Percentiles rank a stretch among this genome's conserved stretches.
Evolutionary conservation across 164 flowering plant species (phyloP).

Genomic region (Amborella trichopoda): DNA sequence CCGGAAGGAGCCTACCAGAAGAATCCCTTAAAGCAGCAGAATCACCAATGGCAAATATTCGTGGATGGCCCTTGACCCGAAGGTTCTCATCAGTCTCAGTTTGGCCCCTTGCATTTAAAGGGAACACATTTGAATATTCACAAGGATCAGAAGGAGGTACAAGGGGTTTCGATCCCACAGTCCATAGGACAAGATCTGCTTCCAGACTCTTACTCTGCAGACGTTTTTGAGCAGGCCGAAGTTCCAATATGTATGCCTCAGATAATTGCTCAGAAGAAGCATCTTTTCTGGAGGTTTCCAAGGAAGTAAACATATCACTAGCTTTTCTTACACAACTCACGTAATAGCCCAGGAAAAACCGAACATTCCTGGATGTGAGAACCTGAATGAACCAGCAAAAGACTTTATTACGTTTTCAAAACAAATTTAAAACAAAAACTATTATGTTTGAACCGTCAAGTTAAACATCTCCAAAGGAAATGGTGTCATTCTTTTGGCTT

Average conservation of each 20-base stretch:
- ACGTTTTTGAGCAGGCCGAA: conserved; percentile 75
- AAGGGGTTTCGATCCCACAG: conserved; percentile 75
- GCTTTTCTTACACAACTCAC: conserved; percentile 54
- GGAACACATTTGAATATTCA: conserved; percentile 29
- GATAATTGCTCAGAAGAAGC: not conserved
- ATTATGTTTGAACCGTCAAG: no score
- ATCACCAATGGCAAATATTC: conserved; percentile 90
- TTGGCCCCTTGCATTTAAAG: conserved; percentile 78
- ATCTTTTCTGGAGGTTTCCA: not conserved
- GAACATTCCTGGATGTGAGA: conserved; percentile 72
- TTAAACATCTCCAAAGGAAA: no score
- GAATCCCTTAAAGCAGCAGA: conserved; percentile 81
- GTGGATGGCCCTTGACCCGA: conserved; percentile 91
- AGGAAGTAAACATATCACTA: conserved; percentile 16
- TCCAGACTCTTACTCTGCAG: conserved; percentile 45
- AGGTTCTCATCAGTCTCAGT: conserved; percentile 96
- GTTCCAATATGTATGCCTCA: conserved; percentile 46
- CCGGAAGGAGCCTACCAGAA: conserved; percentile 71
- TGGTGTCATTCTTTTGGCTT: no score
- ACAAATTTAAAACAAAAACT: no score
- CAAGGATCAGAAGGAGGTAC: conserved; percentile 46
- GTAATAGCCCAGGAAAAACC: conserved; percentile 69
- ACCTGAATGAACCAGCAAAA: no score
- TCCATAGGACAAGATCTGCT: conserved; percentile 90
- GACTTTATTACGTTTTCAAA: no score